phyloP scores from a whole-genome alignment of 805 yeast genomes.

The Lachancea sp. region DNA sequence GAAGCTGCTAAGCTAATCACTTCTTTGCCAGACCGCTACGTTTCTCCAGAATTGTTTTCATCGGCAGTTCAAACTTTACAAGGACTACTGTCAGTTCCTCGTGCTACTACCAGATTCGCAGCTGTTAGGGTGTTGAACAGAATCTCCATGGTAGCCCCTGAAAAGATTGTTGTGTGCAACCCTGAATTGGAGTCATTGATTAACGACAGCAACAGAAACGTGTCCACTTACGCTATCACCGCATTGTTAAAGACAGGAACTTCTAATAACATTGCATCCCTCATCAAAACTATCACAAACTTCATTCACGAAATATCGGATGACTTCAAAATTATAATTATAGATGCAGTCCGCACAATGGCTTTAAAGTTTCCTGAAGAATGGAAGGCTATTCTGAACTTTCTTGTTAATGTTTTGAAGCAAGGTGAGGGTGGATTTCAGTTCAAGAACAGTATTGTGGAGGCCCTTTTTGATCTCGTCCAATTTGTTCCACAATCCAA shows the following conservation, averaged over 20 bases:
- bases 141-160: conserved; percentile 76
- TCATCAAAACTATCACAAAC: conserved; percentile 78
- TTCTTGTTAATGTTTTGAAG: conserved; percentile 76
- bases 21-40: conserved; percentile 43
- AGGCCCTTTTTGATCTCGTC: conserved; percentile 87
- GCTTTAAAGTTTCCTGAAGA: conserved; percentile 91
- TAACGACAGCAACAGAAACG: conserved; percentile 81
- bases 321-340: conserved; percentile 89
- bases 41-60: conserved; percentile 59
- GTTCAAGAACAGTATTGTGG: conserved; percentile 83
- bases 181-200: conserved; percentile 80
- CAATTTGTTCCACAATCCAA: conserved; percentile 79
- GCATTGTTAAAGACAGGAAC: conserved; percentile 93
- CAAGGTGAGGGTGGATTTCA: conserved; percentile 80
- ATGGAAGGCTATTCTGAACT: conserved; percentile 72
- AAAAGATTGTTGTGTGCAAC: conserved; percentile 70
- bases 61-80: conserved; percentile 70
- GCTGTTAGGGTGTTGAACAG: conserved; percentile 87
- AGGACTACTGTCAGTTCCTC: conserved; percentile 73
- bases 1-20: conserved; percentile 71
- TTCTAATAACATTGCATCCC: conserved; percentile 79
- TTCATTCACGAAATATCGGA: conserved; percentile 92
- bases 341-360: conserved; percentile 88
- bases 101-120: conserved; percentile 84
- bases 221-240: conserved; percentile 95